Percentiles rank a stretch among this genome's conserved stretches.
phyloP scores from a whole-genome alignment of 768 basidiomycete genomes.

The Rhodotorula graminis region DNA sequence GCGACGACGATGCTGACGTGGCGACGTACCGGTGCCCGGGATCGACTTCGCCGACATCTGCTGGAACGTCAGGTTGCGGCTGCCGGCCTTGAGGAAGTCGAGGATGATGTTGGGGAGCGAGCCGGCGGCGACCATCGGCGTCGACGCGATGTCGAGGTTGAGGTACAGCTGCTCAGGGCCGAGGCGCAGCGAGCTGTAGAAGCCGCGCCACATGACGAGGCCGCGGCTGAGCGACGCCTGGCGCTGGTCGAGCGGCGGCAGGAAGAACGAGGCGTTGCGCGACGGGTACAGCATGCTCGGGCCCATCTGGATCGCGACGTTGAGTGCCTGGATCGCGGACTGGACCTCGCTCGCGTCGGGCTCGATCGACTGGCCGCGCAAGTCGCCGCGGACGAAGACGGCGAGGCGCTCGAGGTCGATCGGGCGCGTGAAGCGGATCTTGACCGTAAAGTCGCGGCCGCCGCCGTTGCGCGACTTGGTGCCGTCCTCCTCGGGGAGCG shows the following conservation, averaged over 20 bases:
- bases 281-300: neutral
- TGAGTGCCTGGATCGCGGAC: conserved; percentile 7
- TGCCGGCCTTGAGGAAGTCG: conserved; percentile 15
- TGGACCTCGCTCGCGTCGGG: conserved; percentile 1
- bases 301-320: conserved; percentile 14
- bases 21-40: neutral
- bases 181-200: conserved; percentile 25
- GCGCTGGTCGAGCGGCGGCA: neutral
- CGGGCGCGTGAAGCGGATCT: conserved; percentile 2
- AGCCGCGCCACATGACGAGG: conserved; percentile 33
- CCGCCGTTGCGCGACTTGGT: neutral
- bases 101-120: conserved; percentile 24
- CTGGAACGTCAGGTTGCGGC: neutral
- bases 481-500: conserved; percentile 6
- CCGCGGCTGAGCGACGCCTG: neutral
- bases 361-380: neutral
- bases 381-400: conserved; percentile 5
- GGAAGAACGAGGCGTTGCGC: conserved; percentile 14
- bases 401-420: conserved; percentile 9
- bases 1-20: too few species aligned
- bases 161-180: conserved; percentile 11
- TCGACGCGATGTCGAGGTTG: conserved; percentile 18
- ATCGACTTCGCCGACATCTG: conserved; percentile 8
- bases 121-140: conserved; percentile 15
- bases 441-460: neutral